A percentile compares a stretch with the other conserved stretches of the same genome.
Evolutionary conservation across 2,329 filamentous ascomycete species (phyloP).

Genomic region (Dothideomycetes sp.): DNA sequence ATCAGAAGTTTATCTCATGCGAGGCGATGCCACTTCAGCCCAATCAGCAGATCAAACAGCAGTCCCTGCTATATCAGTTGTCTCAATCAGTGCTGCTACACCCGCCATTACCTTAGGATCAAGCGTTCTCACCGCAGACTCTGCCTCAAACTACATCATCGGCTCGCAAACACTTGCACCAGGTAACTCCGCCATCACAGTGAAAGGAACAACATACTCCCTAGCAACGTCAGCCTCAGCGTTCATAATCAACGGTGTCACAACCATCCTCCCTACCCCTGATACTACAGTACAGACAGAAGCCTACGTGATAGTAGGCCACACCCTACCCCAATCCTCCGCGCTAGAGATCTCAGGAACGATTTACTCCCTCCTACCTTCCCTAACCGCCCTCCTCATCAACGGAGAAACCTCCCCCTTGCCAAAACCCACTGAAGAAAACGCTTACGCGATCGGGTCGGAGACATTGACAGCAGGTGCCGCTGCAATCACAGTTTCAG

Average conservation of each 20-base stretch:
- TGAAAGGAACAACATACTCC: constrained; percentile 13
- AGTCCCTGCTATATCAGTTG: not conserved
- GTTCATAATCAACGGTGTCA: not conserved
- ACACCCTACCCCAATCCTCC: not conserved
- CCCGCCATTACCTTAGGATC: not conserved
- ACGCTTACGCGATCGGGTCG: not conserved
- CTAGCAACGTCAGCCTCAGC: constrained; percentile 22
- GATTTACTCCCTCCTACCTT: not conserved
- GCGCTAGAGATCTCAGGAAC: not conserved
- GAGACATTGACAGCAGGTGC: not conserved
- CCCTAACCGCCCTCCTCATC: not conserved
- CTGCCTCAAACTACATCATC: constrained; percentile 12
- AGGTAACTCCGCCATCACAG: constrained; percentile 7
- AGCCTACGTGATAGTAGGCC: not conserved
- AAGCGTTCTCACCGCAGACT: constrained; percentile 14
- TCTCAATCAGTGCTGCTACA: not conserved
- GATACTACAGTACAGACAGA: not conserved
- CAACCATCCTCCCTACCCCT: not conserved
- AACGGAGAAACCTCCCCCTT: not conserved
- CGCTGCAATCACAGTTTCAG: not conserved
- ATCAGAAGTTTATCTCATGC: not conserved
- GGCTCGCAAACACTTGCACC: constrained; percentile 12
- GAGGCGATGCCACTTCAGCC: not conserved
- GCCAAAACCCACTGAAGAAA: not conserved
- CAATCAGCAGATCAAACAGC: not conserved